These are phyloP conservation scores for Podospora pseudoanserina DNA, from an alignment of 495 filamentous ascomycete genomes.

Conservation along the genomic window DNA sequence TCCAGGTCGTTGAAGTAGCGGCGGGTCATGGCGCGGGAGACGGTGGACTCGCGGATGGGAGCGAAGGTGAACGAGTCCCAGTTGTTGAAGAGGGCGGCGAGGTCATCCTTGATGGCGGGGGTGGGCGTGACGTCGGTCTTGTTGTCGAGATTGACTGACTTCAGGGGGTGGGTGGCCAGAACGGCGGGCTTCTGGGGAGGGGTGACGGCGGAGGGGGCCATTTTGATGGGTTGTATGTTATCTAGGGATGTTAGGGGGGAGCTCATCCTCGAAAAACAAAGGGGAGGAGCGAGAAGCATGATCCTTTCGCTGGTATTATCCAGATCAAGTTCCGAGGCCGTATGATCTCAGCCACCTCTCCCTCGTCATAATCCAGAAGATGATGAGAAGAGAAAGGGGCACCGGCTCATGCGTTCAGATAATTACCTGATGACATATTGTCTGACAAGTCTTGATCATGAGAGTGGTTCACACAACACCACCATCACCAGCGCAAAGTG, in stretches of 20 bases:
- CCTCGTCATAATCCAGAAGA: background rate
- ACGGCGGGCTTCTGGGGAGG: conserved; percentile 24
- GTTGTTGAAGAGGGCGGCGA: conserved; percentile 60
- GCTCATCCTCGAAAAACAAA: conserved; percentile 17
- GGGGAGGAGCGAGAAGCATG: conserved; percentile 56
- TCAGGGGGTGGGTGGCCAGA: conserved; percentile 33
- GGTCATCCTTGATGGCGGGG: conserved; percentile 47
- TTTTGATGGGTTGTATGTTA: conserved; percentile 39
- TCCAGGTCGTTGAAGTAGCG: conserved; percentile 89
- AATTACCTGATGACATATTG: conserved; percentile 31
- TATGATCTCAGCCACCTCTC: conserved; percentile 82
- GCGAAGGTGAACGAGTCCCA: conserved; percentile 79
- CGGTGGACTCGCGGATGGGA: conserved; percentile 83
- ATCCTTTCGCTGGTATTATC: conserved; percentile 99
- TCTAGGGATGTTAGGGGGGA: conserved; percentile 38
- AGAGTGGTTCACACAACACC: conserved; percentile 22
- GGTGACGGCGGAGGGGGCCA: conserved; percentile 68
- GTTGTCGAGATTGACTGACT: conserved; percentile 39
- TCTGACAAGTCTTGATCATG: conserved; percentile 24
- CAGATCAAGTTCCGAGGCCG: conserved; percentile 92
- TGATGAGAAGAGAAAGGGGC: conserved; percentile 21
- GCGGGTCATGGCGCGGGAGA: conserved; percentile 86
- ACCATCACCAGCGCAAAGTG: conserved; percentile 15
- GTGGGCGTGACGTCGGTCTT: conserved; percentile 36
- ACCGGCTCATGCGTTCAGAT: conserved; percentile 44